Evolutionary conservation across 2,329 filamentous ascomycete genomes (phyloP), one percentile per base, ranked within the genome.

Genomic region (Cryoendolithus antarcticus): DNA sequence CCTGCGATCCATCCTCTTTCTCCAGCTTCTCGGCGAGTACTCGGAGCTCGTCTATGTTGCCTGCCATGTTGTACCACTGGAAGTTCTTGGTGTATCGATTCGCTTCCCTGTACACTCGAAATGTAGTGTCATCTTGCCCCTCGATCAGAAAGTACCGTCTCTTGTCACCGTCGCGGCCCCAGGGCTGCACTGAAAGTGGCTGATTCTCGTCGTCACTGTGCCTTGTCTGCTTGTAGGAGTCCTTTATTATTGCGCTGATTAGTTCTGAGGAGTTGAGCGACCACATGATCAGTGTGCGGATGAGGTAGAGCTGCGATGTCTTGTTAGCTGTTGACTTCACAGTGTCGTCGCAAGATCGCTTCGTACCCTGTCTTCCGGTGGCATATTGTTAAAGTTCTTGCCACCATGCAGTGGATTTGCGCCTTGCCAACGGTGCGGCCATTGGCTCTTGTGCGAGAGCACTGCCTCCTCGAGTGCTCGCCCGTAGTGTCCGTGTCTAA

Each of bases 391-490:
- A 65, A 98, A 98, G 29, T 75, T 84, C 50, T 75, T 77, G 46
- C 80, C 80, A 34, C 86, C 86, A 38, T 80, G 77, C 37, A 98
- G 66, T 27, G 89, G 91, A 55, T 81, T 98, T 59, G 81, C 77
- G 37, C 77, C 77, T 42, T 80, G 73, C 93, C 93, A 98, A 53
- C 75, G 72, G 45, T 70, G 71, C 6, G 86, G 80, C 91, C 91
- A 98, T 71, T 98, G 86, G 37, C 71, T 74, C 59, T 82, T 83
- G 63, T 96, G 82, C 9, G 81, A 75, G 45, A 81, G 75, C 41
- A 98, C 76, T 30, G 89, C 88, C 63, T 98, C 93, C 61, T 98
- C 93, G 35, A 98, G 70, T 19, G 93, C 91, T 55, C 91, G 80
- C 53, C 82, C 80, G 61, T 95, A 93, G 61, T 98, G 91, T 37